phyloP scores from a whole-genome alignment of 179 eudicot genomes.

The Silene noctiflora region DNA sequence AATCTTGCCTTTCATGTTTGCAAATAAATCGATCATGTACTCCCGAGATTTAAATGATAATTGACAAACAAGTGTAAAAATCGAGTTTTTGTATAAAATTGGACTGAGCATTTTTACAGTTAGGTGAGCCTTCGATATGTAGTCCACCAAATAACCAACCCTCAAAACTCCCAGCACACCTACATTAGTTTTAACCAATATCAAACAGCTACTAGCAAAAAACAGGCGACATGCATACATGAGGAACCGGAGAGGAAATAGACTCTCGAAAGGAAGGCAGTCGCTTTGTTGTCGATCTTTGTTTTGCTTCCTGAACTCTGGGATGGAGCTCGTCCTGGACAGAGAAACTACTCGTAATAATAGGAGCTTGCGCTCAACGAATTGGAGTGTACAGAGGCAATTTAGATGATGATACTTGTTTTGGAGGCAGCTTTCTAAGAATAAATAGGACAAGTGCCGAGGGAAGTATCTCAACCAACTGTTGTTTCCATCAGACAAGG shows the following conservation, averaged over 20 bases:
- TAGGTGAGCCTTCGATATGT: neutral
- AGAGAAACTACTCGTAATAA: neutral
- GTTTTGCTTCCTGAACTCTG: neutral
- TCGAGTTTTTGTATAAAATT: neutral
- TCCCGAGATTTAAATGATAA: too few relatives aligned
- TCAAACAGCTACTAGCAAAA: conserved; percentile 7
- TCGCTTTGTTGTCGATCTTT: neutral
- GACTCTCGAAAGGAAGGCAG: neutral
- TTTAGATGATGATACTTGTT: conserved; percentile 63
- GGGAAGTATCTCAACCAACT: conserved; percentile 88
- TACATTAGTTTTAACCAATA: neutral
- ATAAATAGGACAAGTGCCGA: conserved; percentile 85
- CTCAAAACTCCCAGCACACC: neutral
- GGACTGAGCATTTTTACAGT: neutral
- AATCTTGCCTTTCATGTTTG: too few relatives aligned
- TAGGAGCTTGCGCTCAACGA: conserved; percentile 24
- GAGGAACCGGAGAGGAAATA: neutral
- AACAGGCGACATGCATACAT: neutral
- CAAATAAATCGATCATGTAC: too few relatives aligned
- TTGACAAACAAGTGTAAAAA: neutral
- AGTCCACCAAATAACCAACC: neutral
- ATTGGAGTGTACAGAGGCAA: conserved; percentile 66
- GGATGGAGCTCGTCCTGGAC: neutral
- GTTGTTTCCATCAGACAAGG: conserved; percentile 22
- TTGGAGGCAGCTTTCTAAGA: conserved; percentile 83